Evolutionary conservation across 345 rosid species (phyloP).

Genomic region (Bruguiera parviflora): DNA sequence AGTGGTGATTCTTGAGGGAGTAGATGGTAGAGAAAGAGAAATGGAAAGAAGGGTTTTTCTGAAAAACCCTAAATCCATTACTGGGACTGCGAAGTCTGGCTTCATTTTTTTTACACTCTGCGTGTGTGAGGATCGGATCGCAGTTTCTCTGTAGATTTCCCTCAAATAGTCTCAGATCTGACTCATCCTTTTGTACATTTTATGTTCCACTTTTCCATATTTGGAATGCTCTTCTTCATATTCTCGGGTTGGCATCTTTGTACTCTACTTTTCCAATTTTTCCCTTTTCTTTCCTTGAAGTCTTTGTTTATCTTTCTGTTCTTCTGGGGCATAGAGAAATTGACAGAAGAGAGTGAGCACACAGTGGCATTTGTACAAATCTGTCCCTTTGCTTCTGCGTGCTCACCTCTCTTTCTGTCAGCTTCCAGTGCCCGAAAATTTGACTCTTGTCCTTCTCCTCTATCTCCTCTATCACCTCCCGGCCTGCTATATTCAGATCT

Average conservation of each 20-base stretch:
- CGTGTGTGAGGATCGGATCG: background rate
- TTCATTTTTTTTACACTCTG: background rate
- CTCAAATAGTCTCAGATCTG: conserved; percentile 53
- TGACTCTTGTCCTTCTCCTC: conserved; percentile 13
- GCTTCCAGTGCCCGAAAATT: conserved; percentile 51
- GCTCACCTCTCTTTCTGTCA: conserved; percentile 98
- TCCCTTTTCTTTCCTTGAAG: background rate
- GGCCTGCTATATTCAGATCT: conserved; percentile 29
- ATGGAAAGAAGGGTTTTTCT: background rate
- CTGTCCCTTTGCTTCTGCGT: conserved; percentile 77
- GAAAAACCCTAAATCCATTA: conserved; percentile 33
- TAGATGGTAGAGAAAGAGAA: background rate
- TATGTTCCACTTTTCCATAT: conserved; percentile 8
- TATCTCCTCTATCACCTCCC: background rate
- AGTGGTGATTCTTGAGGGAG: no score
- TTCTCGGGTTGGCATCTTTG: background rate
- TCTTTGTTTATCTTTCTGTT: background rate
- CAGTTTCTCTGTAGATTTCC: conserved; percentile 36
- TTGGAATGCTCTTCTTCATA: conserved; percentile 8
- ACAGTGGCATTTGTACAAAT: conserved; percentile 65
- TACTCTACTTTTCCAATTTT: background rate
- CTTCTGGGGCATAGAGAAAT: conserved; percentile 49
- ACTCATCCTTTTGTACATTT: conserved; percentile 20
- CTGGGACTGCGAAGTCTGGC: background rate
- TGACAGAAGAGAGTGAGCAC: conserved; percentile 99